A percentile compares a stretch with the other conserved stretches of the same genome.
Conservation (phyloP, 192 early-diverging fungal species). For the Ramicandelaber brevisporus region DNA sequence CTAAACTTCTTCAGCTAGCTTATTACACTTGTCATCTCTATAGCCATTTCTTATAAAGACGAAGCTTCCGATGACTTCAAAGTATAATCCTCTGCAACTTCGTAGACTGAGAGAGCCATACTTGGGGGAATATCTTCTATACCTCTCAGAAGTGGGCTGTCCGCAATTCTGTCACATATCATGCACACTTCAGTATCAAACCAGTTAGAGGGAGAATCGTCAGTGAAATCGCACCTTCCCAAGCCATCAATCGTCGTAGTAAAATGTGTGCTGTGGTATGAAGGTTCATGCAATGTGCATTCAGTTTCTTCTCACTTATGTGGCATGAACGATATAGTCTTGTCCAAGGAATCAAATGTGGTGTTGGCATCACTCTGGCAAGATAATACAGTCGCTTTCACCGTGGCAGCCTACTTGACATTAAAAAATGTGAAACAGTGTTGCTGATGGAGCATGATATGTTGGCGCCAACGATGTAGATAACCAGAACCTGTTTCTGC, state of each 20-base stretch:
- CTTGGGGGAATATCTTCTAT: neutral
- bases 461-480: neutral
- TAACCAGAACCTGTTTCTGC: too few species aligned
- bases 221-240: neutral
- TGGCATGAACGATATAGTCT: constrained; percentile 1
- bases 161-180: neutral
- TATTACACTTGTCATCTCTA: too few species aligned
- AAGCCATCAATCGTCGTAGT: neutral
- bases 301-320: constrained; percentile 1
- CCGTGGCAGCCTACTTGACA: neutral
- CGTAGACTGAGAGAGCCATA: neutral
- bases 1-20: too few species aligned
- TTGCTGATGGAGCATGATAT: neutral
- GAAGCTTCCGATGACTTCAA: neutral
- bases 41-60: too few species aligned
- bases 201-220: neutral
- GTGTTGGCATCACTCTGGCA: neutral
- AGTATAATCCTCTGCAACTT: neutral
- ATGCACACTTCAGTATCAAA: neutral
- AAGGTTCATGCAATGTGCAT: neutral
- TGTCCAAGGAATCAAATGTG: neutral
- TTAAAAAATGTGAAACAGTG: neutral
- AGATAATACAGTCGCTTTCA: neutral
- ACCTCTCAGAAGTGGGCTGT: neutral
- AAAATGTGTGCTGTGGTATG: neutral